Conservation (phyloP, 202 grass and related monocot genomes). For the Saccharum hybrid region DNA sequence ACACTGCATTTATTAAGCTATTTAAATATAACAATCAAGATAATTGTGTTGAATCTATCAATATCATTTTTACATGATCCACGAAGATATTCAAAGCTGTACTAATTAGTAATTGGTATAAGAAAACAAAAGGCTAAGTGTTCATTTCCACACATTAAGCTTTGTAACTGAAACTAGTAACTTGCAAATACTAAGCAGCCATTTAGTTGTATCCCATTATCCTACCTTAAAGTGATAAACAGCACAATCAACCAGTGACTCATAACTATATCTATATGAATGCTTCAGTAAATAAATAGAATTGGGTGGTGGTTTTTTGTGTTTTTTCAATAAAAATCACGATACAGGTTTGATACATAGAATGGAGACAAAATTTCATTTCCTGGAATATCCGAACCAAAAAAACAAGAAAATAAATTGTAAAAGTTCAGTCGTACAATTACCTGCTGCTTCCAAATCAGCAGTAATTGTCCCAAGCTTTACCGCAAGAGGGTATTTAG, state of each 20-base stretch:
- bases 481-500: conserved; percentile 87
- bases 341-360: not conserved
- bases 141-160: not conserved
- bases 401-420: not conserved
- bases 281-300: not conserved
- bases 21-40: conserved; percentile 10
- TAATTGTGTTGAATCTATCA: not conserved
- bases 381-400: not conserved
- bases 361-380: not conserved
- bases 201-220: not conserved
- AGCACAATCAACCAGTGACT: not conserved
- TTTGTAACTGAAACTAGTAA: not conserved
- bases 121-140: conserved; percentile 1
- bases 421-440: conserved; percentile 57
- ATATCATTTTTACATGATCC: not conserved
- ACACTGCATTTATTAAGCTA: not conserved
- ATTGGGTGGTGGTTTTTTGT: not conserved
- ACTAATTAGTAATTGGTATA: not conserved
- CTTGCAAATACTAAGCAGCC: not conserved
- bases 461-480: conserved; percentile 96
- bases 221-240: not conserved
- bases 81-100: not conserved
- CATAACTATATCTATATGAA: not conserved
- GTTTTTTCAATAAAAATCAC: not conserved
- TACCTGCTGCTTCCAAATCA: conserved; percentile 93